Evolutionary conservation across 768 basidiomycete species (phyloP), one percentile per base, ranked within the genome.

Genomic region (Xerocomus spinulosus): DNA sequence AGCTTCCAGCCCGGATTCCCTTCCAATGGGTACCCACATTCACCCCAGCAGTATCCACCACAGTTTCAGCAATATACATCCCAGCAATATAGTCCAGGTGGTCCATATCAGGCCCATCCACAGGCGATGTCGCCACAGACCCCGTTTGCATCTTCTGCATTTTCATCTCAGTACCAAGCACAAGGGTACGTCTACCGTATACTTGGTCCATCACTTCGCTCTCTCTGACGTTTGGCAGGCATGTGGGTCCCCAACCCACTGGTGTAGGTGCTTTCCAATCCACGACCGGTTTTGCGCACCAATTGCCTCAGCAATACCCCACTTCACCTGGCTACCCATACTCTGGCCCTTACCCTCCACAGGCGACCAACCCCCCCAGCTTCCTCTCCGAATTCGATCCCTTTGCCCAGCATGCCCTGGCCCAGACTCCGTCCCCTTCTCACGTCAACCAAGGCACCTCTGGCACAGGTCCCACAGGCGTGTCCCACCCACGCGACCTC

Each of bases 401-500:
- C 7, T 73, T 70, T 40, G 47, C 62, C 2, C 60, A 64, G 35
- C 55, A 18, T 5, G 9, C 32, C 1, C 44, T 46, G 8, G 4
- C 18, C 3, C 49, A 30, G 34, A 15, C 18, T 5, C 42, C 15
- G 44, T 43, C 54, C 9, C 38, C 54, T 32, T 28, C 55, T 5
- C 52, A 54, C 37, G 35, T 17, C 3, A 4, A 32, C 50, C 36
- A 46, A 30, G 12, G 7, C 32, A 21, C n/a, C n/a, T n/a, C n/a
- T n/a, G 42, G 47, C 21, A 36, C 47, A 2, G 55, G 54, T 7
- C 62, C 67, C 2, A 66, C 74, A 8, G 68, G 76, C 5, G 40
- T 33, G 7, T 21, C 71, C 21, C 88, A 91, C 55, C 88, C 88
- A 0, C 78, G 85, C 33, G 79, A 86, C 37, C 79, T 74, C 53